phyloP scores from a whole-genome alignment of 2,329 filamentous ascomycete species.

The Penicillium sp. region DNA sequence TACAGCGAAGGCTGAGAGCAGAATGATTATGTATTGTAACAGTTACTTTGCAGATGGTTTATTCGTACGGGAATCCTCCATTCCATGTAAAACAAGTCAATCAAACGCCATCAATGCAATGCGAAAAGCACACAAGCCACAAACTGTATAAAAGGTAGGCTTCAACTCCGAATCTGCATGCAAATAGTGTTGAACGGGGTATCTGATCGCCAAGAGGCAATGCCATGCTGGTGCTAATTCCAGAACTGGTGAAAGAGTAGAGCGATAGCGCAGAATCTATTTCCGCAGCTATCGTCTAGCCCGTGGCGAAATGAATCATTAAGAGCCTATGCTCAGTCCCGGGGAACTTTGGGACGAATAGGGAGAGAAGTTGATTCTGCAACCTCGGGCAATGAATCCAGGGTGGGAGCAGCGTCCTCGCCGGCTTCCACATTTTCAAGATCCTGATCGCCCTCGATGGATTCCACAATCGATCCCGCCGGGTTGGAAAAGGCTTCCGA shows the following conservation, averaged over 20 bases:
- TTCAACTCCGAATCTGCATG: constrained; percentile 20
- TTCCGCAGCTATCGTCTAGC: background rate
- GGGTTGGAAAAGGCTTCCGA: constrained; percentile 48
- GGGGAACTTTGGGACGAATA: constrained; percentile 19
- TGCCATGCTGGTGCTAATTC: constrained; percentile 13
- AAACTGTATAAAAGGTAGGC: constrained; percentile 15
- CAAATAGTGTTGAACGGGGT: constrained; percentile 23
- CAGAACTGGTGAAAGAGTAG: constrained; percentile 14
- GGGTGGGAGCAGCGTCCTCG: constrained; percentile 19
- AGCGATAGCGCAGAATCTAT: constrained; percentile 3
- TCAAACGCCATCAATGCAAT: constrained; percentile 15
- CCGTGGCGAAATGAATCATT: constrained; percentile 1
- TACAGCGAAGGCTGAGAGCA: background rate
- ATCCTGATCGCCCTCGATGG: constrained; percentile 42
- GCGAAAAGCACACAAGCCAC: constrained; percentile 2
- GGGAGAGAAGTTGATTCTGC: constrained; percentile 17
- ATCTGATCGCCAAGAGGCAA: constrained; percentile 13
- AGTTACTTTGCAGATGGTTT: background rate
- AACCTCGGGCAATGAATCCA: constrained; percentile 5
- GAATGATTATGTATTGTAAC: background rate
- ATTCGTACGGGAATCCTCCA: background rate
- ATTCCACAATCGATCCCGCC: constrained; percentile 43
- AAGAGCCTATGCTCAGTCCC: constrained; percentile 13
- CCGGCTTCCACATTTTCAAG: constrained; percentile 17
- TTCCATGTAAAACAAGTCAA: background rate